A percentile compares a stretch with the other conserved stretches of the same genome.
Conservation (phyloP, 2,329 filamentous ascomycete species). For the Fusarium sp. region DNA sequence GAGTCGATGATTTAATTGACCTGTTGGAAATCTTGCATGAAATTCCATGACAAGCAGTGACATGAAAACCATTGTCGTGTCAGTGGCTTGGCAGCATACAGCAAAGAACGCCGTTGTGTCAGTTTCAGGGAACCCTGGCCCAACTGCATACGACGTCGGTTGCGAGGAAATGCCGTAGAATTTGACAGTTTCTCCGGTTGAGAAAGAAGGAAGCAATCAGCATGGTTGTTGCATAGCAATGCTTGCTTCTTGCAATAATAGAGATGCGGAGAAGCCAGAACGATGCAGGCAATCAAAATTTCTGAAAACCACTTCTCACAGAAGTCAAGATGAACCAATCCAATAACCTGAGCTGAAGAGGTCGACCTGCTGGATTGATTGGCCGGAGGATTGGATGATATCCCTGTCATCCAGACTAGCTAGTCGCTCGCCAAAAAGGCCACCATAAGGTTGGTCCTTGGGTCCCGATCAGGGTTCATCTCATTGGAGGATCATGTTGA, state of each 20-base stretch:
- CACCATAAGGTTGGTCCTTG: slow-evolving; percentile 14
- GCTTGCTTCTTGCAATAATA: background rate
- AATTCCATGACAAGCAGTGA: background rate
- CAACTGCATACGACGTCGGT: slow-evolving; percentile 28
- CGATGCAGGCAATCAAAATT: background rate
- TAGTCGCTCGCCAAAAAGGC: slow-evolving; percentile 1
- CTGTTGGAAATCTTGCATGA: slow-evolving; percentile 10
- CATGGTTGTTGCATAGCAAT: slow-evolving; percentile 1
- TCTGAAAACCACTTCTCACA: slow-evolving; percentile 8
- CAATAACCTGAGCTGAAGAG: slow-evolving; percentile 2
- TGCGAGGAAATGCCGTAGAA: slow-evolving; percentile 4
- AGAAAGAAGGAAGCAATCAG: background rate
- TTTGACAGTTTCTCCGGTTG: slow-evolving; percentile 1
- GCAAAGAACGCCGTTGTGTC: slow-evolving; percentile 37
- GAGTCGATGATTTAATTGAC: slow-evolving; percentile 22
- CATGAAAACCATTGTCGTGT: slow-evolving; percentile 11
- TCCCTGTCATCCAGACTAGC: slow-evolving; percentile 9
- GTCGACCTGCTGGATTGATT: slow-evolving; percentile 20
- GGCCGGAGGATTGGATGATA: slow-evolving; percentile 11
- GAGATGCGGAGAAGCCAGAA: slow-evolving; percentile 10
- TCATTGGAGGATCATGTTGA: slow-evolving; percentile 18
- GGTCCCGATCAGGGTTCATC: slow-evolving; percentile 18
- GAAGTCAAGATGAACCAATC: background rate
- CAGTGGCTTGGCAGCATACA: slow-evolving; percentile 32
- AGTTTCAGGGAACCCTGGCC: slow-evolving; percentile 43